A percentile compares a stretch with the other conserved stretches of the same genome.
Conservation (phyloP, 306 rosid genomes). For the Elaeagnus macrophylla region DNA sequence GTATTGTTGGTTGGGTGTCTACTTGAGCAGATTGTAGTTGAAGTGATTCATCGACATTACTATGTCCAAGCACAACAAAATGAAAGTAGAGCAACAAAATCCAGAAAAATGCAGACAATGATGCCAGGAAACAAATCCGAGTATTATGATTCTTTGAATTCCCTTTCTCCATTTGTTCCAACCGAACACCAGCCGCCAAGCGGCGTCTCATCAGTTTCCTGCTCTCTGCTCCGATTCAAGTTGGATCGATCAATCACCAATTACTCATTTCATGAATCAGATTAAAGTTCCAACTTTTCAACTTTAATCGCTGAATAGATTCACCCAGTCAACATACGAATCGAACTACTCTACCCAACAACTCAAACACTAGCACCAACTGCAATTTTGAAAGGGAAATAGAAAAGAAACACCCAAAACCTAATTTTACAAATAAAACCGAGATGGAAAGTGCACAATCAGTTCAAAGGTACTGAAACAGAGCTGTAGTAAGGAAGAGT, state of each 20-base stretch:
- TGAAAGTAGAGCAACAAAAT: slow-evolving; percentile 65
- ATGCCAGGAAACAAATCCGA: slow-evolving; percentile 52
- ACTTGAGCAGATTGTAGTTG: slow-evolving; percentile 21
- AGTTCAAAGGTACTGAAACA: slow-evolving; percentile 2
- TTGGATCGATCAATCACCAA: slow-evolving; percentile 15
- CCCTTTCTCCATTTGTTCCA: slow-evolving; percentile 68
- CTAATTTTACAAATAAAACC: slow-evolving; percentile 1
- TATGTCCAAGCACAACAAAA: slow-evolving; percentile 49
- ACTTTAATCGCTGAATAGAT: neutral
- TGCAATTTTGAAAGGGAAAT: neutral
- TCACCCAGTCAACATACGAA: slow-evolving; percentile 1
- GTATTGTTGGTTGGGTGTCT: slow-evolving; percentile 21
- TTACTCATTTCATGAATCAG: slow-evolving; percentile 16
- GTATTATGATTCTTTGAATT: slow-evolving; percentile 55
- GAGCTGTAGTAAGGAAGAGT: neutral
- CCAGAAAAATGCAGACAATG: slow-evolving; percentile 67
- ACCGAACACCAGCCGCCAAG: slow-evolving; percentile 35
- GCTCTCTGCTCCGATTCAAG: slow-evolving; percentile 8
- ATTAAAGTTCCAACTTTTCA: slow-evolving; percentile 4
- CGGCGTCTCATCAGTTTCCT: slow-evolving; percentile 74
- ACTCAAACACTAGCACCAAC: neutral
- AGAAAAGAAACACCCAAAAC: slow-evolving; percentile 8
- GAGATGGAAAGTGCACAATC: neutral
- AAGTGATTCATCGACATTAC: slow-evolving; percentile 27
- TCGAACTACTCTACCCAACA: slow-evolving; percentile 2